Evolutionary conservation across 2,329 filamentous ascomycete genomes (phyloP).

Genomic region (Aspergillus sojae): DNA sequence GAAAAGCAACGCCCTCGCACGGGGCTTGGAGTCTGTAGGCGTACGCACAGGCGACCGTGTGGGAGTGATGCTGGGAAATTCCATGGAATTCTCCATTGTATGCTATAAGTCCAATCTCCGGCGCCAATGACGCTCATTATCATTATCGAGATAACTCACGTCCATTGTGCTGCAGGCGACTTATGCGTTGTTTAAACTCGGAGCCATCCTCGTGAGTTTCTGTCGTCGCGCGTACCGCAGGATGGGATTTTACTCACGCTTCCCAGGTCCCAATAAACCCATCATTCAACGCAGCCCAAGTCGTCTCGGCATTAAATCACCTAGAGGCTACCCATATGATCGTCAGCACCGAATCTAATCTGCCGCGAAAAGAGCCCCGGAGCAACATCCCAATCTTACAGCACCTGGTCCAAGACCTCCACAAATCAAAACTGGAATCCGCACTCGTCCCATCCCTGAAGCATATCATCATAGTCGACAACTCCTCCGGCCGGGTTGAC

Average conservation of each 20-base stretch:
- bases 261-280: slow-evolving; percentile 84
- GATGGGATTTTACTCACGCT: slow-evolving; percentile 2
- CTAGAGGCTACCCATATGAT: slow-evolving; percentile 74
- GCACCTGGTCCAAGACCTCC: slow-evolving; percentile 55
- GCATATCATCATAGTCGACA: slow-evolving; percentile 77
- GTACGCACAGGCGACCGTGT: slow-evolving; percentile 83
- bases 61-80: slow-evolving; percentile 84
- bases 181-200: slow-evolving; percentile 91
- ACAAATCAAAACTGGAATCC: slow-evolving; percentile 51
- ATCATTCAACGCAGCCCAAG: slow-evolving; percentile 78
- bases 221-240: neutral
- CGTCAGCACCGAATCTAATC: slow-evolving; percentile 83
- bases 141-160: neutral
- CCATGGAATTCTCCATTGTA: slow-evolving; percentile 77
- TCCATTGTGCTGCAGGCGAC: slow-evolving; percentile 50
- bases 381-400: slow-evolving; percentile 62
- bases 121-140: neutral
- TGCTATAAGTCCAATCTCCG: slow-evolving; percentile 20
- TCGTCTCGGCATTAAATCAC: slow-evolving; percentile 76
- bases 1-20: slow-evolving; percentile 74
- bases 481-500: slow-evolving; percentile 62
- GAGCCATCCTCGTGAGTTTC: slow-evolving; percentile 72
- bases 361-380: slow-evolving; percentile 66
- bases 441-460: slow-evolving; percentile 68
- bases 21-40: slow-evolving; percentile 68